Base-by-base conservation (phyloP, 441 rosid genomes). In the Pelargonium cotyledonis region DNA sequence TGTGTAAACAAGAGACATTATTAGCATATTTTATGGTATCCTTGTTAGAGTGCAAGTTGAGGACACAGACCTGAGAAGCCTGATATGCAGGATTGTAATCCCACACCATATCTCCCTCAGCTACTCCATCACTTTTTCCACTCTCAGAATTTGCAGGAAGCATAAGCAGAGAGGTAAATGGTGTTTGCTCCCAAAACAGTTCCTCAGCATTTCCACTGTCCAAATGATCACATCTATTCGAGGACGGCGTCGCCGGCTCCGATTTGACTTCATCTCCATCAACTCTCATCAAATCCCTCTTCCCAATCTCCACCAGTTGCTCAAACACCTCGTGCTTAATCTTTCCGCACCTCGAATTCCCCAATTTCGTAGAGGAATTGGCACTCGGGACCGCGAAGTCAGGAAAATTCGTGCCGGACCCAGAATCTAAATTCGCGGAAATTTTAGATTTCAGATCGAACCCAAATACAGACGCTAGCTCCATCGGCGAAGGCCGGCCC, bases 401-500 rank as follows among this genome's bases (percentile, higher is more conserved):
- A 67, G 74, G 77, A 40, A 66, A 26, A 61, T 73, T 74, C 65
- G 40, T 41, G 29, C 76, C 51, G 63, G 63, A 66, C 69, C 81
- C 75, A 31, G 65, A 63, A 51, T 68, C 69, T 38, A 65, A 70
- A 74, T 68, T 66, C 75, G 58, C 63, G 47, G 68, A 71, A 69
- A 57, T 23, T 31, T 71, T 60, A 12, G 68, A 62, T 31, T 78
- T 65, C 69, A 63, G 71, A 61, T 81, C 81, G 40, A 81, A 55
- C 44, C 78, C 84, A 40, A 77, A 64, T 2, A 80, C 15, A 40
- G 72, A 63, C 60, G 84, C 80, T 10, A 82, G 75, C 75, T 82
- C 78, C 19, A n/a, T 16, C 3, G 73, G 73, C 47, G 82, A 69
- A 55, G 85, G 84, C 70, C 85, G 77, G 29, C 83, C 86, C 3